phyloP scores from a whole-genome alignment of 2,329 filamentous ascomycete species.

The Drechslera avenae region DNA sequence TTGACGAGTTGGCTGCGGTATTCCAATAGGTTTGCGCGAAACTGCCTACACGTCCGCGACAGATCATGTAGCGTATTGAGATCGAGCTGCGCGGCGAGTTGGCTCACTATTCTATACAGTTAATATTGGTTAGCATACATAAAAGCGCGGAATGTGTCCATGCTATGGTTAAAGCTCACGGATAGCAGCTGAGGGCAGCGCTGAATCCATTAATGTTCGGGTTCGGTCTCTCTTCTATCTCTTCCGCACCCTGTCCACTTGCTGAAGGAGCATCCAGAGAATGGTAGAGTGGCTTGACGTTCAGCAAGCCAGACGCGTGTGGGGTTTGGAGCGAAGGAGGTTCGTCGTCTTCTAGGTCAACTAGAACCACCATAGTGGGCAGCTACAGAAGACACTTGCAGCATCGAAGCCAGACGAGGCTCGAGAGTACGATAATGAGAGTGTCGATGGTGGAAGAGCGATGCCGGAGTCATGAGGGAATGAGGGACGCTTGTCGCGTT shows the following conservation, averaged over 20 bases:
- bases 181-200: constrained; percentile 69
- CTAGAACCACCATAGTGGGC: constrained; percentile 51
- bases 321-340: constrained; percentile 28
- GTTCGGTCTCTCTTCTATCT: constrained; percentile 47
- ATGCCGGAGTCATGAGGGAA: constrained; percentile 28
- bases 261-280: constrained; percentile 22
- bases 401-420: constrained; percentile 37
- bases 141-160: constrained; percentile 32
- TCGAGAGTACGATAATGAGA: constrained; percentile 6
- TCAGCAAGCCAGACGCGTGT: constrained; percentile 25
- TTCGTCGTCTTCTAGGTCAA: constrained; percentile 52
- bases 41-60: constrained; percentile 78
- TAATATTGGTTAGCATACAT: constrained; percentile 38
- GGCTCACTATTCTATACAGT: constrained; percentile 70
- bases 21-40: constrained; percentile 77
- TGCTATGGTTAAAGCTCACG: constrained; percentile 59
- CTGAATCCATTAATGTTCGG: constrained; percentile 65
- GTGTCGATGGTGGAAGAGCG: constrained; percentile 13
- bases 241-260: constrained; percentile 15
- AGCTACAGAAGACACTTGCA: constrained; percentile 16
- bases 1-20: constrained; percentile 74
- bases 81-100: constrained; percentile 78
- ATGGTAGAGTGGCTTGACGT: constrained; percentile 38
- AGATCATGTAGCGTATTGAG: constrained; percentile 85
- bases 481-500: constrained; percentile 13